Conservation (phyloP, 2,329 filamentous ascomycete genomes). For the Bipolaris zeicola region DNA sequence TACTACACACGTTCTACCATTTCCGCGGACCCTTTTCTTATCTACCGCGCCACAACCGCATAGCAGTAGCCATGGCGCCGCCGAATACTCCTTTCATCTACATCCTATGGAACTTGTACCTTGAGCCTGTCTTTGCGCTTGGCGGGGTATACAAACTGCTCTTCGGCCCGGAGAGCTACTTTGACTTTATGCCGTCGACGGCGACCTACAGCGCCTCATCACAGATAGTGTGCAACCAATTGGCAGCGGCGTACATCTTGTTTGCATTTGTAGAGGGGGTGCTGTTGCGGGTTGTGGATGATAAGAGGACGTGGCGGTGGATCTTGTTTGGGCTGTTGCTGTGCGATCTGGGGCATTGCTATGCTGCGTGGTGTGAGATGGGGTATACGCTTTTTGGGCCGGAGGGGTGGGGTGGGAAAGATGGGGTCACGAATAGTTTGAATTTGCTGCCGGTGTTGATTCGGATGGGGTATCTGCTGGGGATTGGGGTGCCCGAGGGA, state of each 20-base stretch:
- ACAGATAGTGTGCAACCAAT: slow-evolving; percentile 69
- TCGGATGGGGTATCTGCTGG: slow-evolving; percentile 47
- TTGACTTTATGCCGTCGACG: slow-evolving; percentile 64
- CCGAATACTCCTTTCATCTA: slow-evolving; percentile 62
- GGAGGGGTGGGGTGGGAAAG: slow-evolving; percentile 43
- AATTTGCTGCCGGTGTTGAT: slow-evolving; percentile 40
- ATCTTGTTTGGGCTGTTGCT: slow-evolving; percentile 70
- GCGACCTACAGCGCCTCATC: slow-evolving; percentile 46
- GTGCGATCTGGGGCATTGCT: slow-evolving; percentile 76
- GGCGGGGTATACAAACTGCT: slow-evolving; percentile 60
- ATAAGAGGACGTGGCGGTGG: slow-evolving; percentile 71
- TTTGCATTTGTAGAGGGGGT: slow-evolving; percentile 79
- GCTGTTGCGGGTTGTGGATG: slow-evolving; percentile 70
- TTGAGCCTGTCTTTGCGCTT: slow-evolving; percentile 65
- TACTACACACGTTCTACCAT: not conserved
- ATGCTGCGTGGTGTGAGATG: slow-evolving; percentile 44
- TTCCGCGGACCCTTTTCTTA: not conserved
- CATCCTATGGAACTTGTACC: slow-evolving; percentile 72
- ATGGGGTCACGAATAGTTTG: slow-evolving; percentile 47
- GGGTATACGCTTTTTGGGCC: slow-evolving; percentile 31
- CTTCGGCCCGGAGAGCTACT: slow-evolving; percentile 60
- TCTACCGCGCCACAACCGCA: not conserved
- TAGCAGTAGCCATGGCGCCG: slow-evolving; percentile 18
- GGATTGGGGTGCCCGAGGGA: slow-evolving; percentile 32
- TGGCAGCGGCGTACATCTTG: slow-evolving; percentile 76